Evolutionary conservation across 2,329 filamentous ascomycete species (phyloP), one percentile per base, ranked within the genome.

Genomic region (Graphilbum sp.): DNA sequence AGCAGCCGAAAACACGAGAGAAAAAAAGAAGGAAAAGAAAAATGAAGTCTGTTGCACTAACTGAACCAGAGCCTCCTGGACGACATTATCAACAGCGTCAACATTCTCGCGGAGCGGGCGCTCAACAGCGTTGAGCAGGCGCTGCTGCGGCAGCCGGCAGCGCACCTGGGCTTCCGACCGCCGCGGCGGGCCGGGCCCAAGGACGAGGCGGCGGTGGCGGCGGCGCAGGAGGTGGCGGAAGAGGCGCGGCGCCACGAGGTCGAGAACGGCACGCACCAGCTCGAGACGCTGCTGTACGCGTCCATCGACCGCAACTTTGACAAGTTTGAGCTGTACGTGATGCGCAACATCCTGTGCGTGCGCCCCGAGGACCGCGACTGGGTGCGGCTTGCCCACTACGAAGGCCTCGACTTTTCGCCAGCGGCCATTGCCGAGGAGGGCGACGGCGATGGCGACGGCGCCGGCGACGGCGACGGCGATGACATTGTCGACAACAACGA

Each of bases 21-120:
- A n/a, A n/a, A n/a, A n/a, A n/a, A 18, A 3, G 18, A 17, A 31
- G 17, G 15, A 21, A 31, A 21, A 16, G 18, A 17, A 16, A 21
- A 12, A 24, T 12, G 12, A 17, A 16, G 17, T n/a, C 7, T 3
- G 15, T 7, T 7, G 7, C n/a, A 16, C 29, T 32, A 23, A 13
- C 10, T 15, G 24, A 16, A 15, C 8, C 51, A 94, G 87, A 82
- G 82, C 43, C 74, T 98, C 32, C 80, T 98, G 52, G 90, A 98
- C 72, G 88, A 96, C 61, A 87, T 96, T 50, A 94, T 96, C 63
- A 95, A 96, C 65, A 82, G 80, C 39, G 76, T 95, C 57, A 98
- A 96, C 63, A 83, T 88, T 52, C 73, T 95, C 50, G 80, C 90
- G 51, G 90, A 93, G 59, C 80, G 80, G 56, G 87, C 85, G 38